Base-by-base conservation (phyloP, 1,139 yeast genomes). In the Yamadazyma atlantica region DNA sequence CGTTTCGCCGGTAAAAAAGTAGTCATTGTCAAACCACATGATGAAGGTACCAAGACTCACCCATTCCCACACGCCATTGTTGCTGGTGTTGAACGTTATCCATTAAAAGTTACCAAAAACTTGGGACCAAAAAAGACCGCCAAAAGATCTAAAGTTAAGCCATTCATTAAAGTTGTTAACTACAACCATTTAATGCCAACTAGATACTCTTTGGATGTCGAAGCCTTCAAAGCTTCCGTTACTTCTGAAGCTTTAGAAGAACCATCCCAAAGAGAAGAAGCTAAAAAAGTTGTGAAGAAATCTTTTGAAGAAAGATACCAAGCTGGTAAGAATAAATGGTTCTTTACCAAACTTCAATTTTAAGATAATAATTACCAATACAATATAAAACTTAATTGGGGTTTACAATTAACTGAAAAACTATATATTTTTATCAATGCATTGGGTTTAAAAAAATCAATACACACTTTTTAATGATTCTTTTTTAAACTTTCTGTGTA, bases 1-100 rank as follows among this genome's bases (percentile, higher is more conserved):
- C 94, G 98, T 82, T 92, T 82, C 87, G 99, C 99, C 73, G 99
- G 99, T 82, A 92, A 90, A 88, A 94, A 94, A 86, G 98, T 94
- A 59, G 98, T 94, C 73, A 89, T 94, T 73, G 92, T 94, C 71
- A 89, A 88, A 78, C 94, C 97, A 62, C 95, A 87, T 73, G 98
- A 94, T 69, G 97, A 92, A 67, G 99, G 99, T 70, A 82, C 97
- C 79, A 94, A 92, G 80, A 70, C 95, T 53, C 97, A 92, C 82
- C 95, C 95, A 66, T 94, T 90, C 85, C 96, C 97, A 70, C 98
- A 94, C 68, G 98, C 98, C 70, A 82, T 94, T 62, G 98, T 94
- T 65, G 97, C 96, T 58, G 99, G 99, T 83, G 84, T 92, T 63
- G 98, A 94, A 82, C 87, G 97, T 75, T 86, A 86, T 77, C 99